Conservation (phyloP, 1,284 basidiomycete species). For the Pisolithus thermaeus region DNA sequence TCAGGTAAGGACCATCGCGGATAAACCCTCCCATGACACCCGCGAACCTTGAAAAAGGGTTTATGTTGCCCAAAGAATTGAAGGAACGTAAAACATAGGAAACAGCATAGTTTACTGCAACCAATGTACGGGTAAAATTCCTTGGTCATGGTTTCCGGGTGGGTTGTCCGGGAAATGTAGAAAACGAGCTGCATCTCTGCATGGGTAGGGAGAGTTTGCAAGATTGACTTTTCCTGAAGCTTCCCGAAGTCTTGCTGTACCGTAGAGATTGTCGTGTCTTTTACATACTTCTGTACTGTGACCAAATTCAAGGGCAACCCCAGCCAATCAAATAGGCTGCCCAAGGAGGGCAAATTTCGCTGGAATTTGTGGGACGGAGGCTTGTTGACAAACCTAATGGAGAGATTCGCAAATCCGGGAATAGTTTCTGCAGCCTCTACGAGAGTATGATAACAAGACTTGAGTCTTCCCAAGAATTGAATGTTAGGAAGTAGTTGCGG, state of each 20-base stretch:
- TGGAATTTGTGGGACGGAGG: neutral
- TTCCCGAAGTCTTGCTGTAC: neutral
- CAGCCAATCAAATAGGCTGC: neutral
- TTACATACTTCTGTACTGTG: neutral
- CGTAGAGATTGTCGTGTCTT: neutral
- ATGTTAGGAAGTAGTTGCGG: neutral
- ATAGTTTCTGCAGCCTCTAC: neutral
- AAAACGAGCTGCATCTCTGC: neutral
- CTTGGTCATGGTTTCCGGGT: neutral
- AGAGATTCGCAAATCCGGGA: neutral
- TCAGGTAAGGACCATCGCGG: neutral
- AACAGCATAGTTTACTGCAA: neutral
- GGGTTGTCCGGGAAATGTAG: neutral
- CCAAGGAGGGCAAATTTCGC: neutral
- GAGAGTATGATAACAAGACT: neutral
- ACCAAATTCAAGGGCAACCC: neutral
- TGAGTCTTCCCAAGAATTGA: neutral
- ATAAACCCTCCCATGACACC: neutral
- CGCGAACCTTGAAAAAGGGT: neutral
- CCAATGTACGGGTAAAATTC: neutral
- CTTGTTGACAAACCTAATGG: neutral
- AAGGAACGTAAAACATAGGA: neutral
- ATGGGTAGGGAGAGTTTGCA: neutral
- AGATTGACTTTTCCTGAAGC: neutral
- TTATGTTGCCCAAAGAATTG: neutral